These are phyloP conservation scores for Diaporthe caulivora DNA, from an alignment of 2,329 filamentous ascomycete species.

Conservation along the genomic window DNA sequence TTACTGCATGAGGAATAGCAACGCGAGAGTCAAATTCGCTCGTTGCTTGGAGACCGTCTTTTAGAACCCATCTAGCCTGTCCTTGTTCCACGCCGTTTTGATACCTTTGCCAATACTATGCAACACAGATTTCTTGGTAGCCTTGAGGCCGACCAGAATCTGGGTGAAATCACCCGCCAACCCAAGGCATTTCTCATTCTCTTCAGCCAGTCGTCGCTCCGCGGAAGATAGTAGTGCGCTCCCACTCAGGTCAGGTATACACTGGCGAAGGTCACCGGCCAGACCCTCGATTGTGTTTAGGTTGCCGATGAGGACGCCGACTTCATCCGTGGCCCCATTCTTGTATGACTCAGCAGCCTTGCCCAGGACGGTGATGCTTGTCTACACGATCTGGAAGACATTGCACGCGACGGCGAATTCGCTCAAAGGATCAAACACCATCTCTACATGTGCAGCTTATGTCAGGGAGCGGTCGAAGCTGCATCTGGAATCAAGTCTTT, in stretches of 20 bases:
- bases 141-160: background rate
- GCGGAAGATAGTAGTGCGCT: background rate
- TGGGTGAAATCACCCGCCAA: background rate
- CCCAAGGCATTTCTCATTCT: background rate
- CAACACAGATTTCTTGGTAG: background rate
- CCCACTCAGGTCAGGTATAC: background rate
- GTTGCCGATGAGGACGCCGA: background rate
- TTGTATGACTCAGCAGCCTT: slow-evolving; percentile 1
- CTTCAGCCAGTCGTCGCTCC: background rate
- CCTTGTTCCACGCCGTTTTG: background rate
- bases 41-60: background rate
- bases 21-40: background rate
- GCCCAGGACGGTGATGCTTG: background rate
- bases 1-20: background rate
- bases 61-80: background rate
- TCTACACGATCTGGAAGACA: slow-evolving; percentile 12
- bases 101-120: background rate
- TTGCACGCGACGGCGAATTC: background rate
- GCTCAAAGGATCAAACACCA: background rate
- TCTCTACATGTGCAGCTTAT: background rate
- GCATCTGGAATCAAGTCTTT: too few relatives aligned
- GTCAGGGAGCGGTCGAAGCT: too few relatives aligned
- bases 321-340: background rate
- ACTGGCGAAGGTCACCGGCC: background rate
- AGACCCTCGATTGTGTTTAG: background rate